phyloP scores from a whole-genome alignment of 2,329 filamentous ascomycete genomes.

The Xylaria sp. region DNA sequence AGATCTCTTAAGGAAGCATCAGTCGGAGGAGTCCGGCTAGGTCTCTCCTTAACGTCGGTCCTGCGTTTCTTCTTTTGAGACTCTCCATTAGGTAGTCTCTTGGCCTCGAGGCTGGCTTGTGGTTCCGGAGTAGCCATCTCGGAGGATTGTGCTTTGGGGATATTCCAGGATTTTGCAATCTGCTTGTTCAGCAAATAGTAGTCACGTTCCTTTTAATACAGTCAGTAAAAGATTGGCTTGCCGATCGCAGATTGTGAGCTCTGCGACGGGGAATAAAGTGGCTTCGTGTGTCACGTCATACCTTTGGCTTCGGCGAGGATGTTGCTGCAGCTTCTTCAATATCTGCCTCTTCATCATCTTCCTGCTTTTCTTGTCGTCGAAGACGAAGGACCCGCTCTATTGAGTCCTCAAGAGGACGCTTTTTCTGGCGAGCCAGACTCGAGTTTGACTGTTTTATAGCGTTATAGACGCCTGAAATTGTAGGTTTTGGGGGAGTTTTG shows the following conservation, averaged over 20 bases:
- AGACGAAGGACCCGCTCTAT: conserved; percentile 85
- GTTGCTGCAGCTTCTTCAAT: conserved; percentile 43
- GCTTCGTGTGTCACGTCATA: conserved; percentile 24
- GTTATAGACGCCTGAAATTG: conserved; percentile 75
- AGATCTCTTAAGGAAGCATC: conserved; percentile 77
- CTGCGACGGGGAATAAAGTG: not conserved
- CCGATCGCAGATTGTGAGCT: not conserved
- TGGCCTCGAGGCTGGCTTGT: conserved; percentile 48
- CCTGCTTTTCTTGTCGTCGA: conserved; percentile 71
- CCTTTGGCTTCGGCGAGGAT: conserved; percentile 46
- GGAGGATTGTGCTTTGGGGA: conserved; percentile 44
- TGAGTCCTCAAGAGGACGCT: conserved; percentile 82
- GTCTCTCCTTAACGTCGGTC: conserved; percentile 57
- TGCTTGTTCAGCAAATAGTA: conserved; percentile 55
- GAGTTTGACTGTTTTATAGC: conserved; percentile 88
- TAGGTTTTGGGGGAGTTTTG: conserved; percentile 64
- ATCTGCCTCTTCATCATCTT: conserved; percentile 55
- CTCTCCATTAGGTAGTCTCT: conserved; percentile 72
- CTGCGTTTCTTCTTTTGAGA: conserved; percentile 74
- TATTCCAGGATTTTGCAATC: conserved; percentile 56
- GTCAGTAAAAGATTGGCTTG: conserved; percentile 15
- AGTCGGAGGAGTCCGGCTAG: conserved; percentile 72
- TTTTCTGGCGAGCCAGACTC: conserved; percentile 83
- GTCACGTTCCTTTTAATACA: conserved; percentile 44
- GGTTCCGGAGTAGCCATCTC: conserved; percentile 39